phyloP scores from a whole-genome alignment of 345 rosid species.

The Eucalyptus caleyi region DNA sequence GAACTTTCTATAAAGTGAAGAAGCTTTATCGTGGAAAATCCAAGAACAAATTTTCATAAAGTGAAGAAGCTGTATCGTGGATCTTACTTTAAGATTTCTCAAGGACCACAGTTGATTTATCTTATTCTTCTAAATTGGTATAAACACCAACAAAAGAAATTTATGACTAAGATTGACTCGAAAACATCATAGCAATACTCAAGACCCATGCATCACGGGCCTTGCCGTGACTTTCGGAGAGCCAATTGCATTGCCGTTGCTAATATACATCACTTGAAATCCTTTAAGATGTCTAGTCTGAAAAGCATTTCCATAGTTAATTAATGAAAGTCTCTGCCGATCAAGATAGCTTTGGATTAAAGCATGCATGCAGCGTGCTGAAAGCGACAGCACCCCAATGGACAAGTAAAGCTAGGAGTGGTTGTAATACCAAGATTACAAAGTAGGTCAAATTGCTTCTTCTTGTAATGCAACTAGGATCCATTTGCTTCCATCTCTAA shows the following conservation, averaged over 20 bases:
- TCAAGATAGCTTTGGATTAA: neutral
- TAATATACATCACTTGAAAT: neutral
- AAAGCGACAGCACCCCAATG: neutral
- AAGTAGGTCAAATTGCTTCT: neutral
- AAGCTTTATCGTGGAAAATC: too few relatives aligned
- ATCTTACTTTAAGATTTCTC: neutral
- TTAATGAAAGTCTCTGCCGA: neutral
- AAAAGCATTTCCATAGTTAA: neutral
- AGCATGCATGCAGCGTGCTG: neutral
- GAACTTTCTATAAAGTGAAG: too few relatives aligned
- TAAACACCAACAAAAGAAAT: neutral
- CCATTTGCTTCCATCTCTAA: neutral
- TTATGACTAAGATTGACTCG: neutral
- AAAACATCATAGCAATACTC: neutral
- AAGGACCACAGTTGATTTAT: neutral
- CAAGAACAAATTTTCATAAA: neutral
- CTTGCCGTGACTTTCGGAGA: neutral
- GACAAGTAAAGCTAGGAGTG: neutral
- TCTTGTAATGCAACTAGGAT: neutral
- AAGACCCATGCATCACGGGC: neutral
- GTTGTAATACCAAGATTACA: neutral
- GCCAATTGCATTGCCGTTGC: neutral
- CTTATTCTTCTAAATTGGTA: neutral
- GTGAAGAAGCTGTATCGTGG: neutral
- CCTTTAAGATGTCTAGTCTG: neutral